Base-by-base conservation (phyloP, 2,329 filamentous ascomycete genomes). In the Chrysosporium queenslandicum region DNA sequence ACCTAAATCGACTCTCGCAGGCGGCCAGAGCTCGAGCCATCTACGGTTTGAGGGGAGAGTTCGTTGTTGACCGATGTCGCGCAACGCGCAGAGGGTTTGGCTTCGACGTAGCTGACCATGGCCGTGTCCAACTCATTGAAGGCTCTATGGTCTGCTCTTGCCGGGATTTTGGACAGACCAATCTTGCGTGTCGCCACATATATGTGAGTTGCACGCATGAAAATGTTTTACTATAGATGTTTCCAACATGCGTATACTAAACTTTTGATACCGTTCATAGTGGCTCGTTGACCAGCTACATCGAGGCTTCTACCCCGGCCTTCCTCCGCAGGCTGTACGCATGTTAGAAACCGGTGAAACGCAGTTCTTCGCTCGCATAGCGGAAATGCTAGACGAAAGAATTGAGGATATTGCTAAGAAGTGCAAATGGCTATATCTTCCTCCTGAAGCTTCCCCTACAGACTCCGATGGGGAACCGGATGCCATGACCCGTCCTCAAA, bases 231-330 rank as follows among this genome's bases (percentile, higher is more conserved):
- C 4, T 9, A 18, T 37, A 6, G 5, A 18, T 37, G 34, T n/a
- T 29, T 29, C 5, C 27, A 29, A 5, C 27, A 29, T 29, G 27
- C 27, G 9, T 29, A 47, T 45, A 27, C 49, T 55, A 32, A n/a
- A 55, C 18, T 9, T 9, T 32, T 25, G 20, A n/a, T 37, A 30
- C n/a, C 12, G 9, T 49, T 16, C 5, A 4, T 56, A 71, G 69
- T 71, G 69, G 69, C 61, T 71, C 54, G 60, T 69, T 42, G 69
- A 71, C 54, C 67, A 70, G 54, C 62, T 71, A 20, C 66, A 69
- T 56, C 58, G 63, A 55, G 64, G 61, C 50, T 63, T 70, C 50
- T 53, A 63, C n/a, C 54, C 66, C 37, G 53, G 58, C 40, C 58
- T 59, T 42, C 62, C 61, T 37, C 54, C 62, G 25, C 57, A 58